Conservation (phyloP, 2,329 filamentous ascomycete genomes). For the Pseudocercospora eumusae region DNA sequence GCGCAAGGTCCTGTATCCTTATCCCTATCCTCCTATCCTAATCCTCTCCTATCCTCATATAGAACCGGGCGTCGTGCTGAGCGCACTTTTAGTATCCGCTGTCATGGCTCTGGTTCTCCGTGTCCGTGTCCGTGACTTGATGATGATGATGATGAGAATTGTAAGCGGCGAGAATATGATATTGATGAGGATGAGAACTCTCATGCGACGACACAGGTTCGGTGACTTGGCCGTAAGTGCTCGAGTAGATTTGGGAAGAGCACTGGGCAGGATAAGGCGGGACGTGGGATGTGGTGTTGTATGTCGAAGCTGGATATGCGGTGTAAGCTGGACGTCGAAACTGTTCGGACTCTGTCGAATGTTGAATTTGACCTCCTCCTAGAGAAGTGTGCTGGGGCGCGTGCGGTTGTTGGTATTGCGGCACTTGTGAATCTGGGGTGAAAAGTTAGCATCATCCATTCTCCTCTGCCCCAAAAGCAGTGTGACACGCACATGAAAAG, state of each 20-base stretch:
- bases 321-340: conserved; percentile 19
- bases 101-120: neutral
- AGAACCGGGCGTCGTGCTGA: no score
- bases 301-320: conserved; percentile 30
- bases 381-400: conserved; percentile 18
- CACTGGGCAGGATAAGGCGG: conserved; percentile 32
- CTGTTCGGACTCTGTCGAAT: conserved; percentile 22
- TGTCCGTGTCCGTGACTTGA: no score
- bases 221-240: conserved; percentile 22
- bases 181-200: conserved; percentile 16
- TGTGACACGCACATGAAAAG: conserved; percentile 38
- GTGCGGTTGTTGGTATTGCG: conserved; percentile 24
- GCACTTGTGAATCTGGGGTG: conserved; percentile 30
- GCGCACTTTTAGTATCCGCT: neutral
- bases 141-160: neutral
- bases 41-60: no score
- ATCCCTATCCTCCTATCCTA: no score
- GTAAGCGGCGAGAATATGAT: conserved; percentile 12
- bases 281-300: conserved; percentile 31
- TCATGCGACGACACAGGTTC: conserved; percentile 18
- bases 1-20: no score
- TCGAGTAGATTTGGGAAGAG: conserved; percentile 23
- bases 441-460: neutral
- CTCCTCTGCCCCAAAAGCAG: conserved; percentile 3
- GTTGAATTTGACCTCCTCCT: conserved; percentile 7